phyloP scores from a whole-genome alignment of 2,329 filamentous ascomycete genomes.

The Zasmidium cellare region DNA sequence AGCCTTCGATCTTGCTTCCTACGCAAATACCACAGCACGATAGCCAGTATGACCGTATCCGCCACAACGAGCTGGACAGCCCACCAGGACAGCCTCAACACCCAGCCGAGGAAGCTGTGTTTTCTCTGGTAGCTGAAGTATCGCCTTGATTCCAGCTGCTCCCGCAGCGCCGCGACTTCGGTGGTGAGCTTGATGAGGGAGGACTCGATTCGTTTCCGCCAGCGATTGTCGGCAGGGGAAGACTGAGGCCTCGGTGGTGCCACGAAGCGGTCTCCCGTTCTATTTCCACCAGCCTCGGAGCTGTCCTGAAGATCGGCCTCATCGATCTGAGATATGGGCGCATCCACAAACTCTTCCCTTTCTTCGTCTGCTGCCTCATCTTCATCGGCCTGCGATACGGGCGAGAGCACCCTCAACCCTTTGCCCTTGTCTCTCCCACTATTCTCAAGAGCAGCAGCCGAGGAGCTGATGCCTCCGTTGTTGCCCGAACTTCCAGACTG shows the following conservation, averaged over 20 bases:
- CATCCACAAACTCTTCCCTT: slow-evolving; percentile 49
- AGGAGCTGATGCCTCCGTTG: slow-evolving; percentile 24
- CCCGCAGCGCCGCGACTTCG: slow-evolving; percentile 86
- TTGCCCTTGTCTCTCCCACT: slow-evolving; percentile 13
- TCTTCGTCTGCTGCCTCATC: slow-evolving; percentile 40
- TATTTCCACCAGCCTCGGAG: slow-evolving; percentile 18
- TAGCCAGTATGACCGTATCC: slow-evolving; percentile 65
- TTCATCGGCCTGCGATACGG: slow-evolving; percentile 71
- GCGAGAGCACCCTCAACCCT: slow-evolving; percentile 65
- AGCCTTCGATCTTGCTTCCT: slow-evolving; percentile 68
- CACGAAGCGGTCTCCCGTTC: slow-evolving; percentile 13
- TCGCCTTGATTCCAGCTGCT: slow-evolving; percentile 79
- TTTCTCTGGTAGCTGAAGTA: slow-evolving; percentile 68
- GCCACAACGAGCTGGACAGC: slow-evolving; percentile 71
- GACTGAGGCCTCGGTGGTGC: slow-evolving; percentile 12
- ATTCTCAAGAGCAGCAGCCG: slow-evolving; percentile 31
- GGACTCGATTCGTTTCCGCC: slow-evolving; percentile 80
- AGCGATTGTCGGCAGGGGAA: slow-evolving; percentile 53
- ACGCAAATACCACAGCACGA: slow-evolving; percentile 72
- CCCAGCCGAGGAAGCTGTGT: slow-evolving; percentile 67
- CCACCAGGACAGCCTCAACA: slow-evolving; percentile 69
- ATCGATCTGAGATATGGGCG: slow-evolving; percentile 49
- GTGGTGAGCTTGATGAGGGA: slow-evolving; percentile 86
- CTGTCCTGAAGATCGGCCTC: slow-evolving; percentile 29
- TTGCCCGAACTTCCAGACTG: slow-evolving; percentile 27